Base-by-base conservation (phyloP, 2,329 filamentous ascomycete species). In the Xylariaceae sp. region DNA sequence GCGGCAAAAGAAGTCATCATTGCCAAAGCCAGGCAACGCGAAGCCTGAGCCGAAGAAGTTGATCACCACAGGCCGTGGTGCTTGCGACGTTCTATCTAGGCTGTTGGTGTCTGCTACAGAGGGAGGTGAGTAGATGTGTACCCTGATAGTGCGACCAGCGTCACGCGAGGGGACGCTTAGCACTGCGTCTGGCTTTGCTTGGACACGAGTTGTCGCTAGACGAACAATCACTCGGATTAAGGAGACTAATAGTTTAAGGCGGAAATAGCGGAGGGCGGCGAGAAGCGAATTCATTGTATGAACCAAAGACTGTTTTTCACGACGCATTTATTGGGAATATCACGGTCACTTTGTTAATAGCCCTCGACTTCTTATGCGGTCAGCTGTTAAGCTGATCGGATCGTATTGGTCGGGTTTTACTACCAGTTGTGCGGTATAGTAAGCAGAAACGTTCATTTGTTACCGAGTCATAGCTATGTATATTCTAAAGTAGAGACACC, bases 21-120 rank as follows among this genome's bases (percentile, higher is more conserved):
- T 65, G 42, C 73, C 73, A 40, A 73, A 67, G n/a, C 69, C 55
- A 1, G 67, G 66, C 7, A 71, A 62, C 1, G 68, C 64, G 19
- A 65, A 70, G 1, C 67, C 71, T 18, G 72, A 65, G 13, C 70
- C 70, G 26, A 68, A 63, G 49, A 67, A 74, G 48, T 74, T 75
- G 21, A 70, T 64, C 9, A 75, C 54, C 0, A 73, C 61, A 2
- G 47, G 53, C 16, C 10, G 34, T 6, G 68, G 63, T 15, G 55
- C 37, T 5, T 56, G 49, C 16, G 10, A 13, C 15, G 37, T 18
- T 8, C 26, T 15, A 9, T 12, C 18, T 2, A 7, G 8, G 48
- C 40, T 1, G 15, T 32, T 3, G 19, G 41, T 32, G 12, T 32
- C 8, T 15, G 26, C 18, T 19, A 8, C 19, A 42, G 46, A 0